These are phyloP conservation scores for Kingdonia uniflora DNA, from an alignment of 164 flowering plant genomes.

Conservation along the genomic window DNA sequence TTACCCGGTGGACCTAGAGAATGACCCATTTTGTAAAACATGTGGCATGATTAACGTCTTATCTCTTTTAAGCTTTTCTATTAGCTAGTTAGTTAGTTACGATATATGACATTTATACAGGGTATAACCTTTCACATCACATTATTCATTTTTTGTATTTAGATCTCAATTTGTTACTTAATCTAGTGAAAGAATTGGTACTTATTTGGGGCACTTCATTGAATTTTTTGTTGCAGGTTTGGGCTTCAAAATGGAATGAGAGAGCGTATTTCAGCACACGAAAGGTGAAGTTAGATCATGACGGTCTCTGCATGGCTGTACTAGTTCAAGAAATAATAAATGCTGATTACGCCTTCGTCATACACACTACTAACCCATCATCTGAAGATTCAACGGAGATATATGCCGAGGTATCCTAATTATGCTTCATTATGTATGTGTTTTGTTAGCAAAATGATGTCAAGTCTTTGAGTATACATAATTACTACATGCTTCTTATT, in stretches of 20 bases:
- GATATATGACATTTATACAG: too few species aligned
- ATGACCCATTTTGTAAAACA: too few species aligned
- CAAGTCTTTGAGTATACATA: too few species aligned
- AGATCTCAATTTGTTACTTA: too few species aligned
- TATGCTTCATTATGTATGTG: neutral
- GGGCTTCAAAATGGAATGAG: slow-evolving; percentile 99
- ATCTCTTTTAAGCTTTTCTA: too few species aligned
- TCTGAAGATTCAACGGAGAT: slow-evolving; percentile 93
- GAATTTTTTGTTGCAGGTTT: slow-evolving; percentile 43
- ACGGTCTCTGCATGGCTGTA: slow-evolving; percentile 95
- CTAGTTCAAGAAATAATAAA: slow-evolving; percentile 90
- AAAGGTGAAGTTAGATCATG: slow-evolving; percentile 82
- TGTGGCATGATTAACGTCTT: too few species aligned
- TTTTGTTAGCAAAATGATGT: neutral
- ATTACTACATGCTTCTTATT: too few species aligned
- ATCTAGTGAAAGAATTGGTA: neutral
- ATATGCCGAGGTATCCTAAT: slow-evolving; percentile 73
- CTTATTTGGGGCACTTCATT: slow-evolving; percentile 1
- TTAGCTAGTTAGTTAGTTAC: too few species aligned
- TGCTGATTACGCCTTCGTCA: slow-evolving; percentile 97
- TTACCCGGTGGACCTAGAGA: too few species aligned
- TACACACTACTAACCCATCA: slow-evolving; percentile 94
- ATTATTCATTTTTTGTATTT: too few species aligned
- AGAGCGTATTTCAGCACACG: slow-evolving; percentile 94
- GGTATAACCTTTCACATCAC: too few species aligned